These are phyloP conservation scores for Paracoccidioides lutzii DNA, from an alignment of 2,329 filamentous ascomycete species.

Conservation along the genomic window DNA sequence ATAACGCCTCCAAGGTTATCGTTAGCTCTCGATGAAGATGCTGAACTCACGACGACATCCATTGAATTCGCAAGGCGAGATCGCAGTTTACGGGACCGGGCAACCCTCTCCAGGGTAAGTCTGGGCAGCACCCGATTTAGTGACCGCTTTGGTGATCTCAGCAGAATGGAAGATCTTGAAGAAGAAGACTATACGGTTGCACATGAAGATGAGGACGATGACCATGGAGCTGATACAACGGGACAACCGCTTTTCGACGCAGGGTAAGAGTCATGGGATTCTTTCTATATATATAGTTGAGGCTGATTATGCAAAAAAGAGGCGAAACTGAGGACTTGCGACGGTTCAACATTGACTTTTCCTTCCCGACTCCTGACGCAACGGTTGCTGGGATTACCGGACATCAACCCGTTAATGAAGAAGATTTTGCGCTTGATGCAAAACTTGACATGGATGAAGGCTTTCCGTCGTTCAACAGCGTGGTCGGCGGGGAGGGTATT, in stretches of 20 bases:
- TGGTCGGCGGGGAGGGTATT: constrained; percentile 21
- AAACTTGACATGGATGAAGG: constrained; percentile 17
- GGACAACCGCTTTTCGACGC: constrained; percentile 25
- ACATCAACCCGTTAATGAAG: constrained; percentile 23
- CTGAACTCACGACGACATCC: constrained; percentile 28
- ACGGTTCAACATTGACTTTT: constrained; percentile 30
- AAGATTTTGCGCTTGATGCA: constrained; percentile 23
- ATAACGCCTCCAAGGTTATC: constrained; percentile 27
- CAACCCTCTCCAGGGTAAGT: constrained; percentile 32
- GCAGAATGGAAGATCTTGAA: constrained; percentile 31
- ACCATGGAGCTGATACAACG: constrained; percentile 22
- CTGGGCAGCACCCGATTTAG: constrained; percentile 33
- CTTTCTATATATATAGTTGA: neutral
- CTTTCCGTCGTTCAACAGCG: constrained; percentile 17
- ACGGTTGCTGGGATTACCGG: constrained; percentile 20
- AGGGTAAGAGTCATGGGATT: constrained; percentile 18
- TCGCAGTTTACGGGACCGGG: constrained; percentile 24
- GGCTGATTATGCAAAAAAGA: constrained; percentile 17
- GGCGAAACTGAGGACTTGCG: constrained; percentile 33
- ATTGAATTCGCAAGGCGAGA: constrained; percentile 34
- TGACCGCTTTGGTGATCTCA: constrained; percentile 39
- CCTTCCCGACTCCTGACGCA: constrained; percentile 26
- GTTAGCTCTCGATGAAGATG: constrained; percentile 35
- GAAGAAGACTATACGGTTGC: constrained; percentile 19
- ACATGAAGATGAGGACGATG: neutral